Evolutionary conservation across 2,329 filamentous ascomycete species (phyloP).

Genomic region (Sporothrix pallida): DNA sequence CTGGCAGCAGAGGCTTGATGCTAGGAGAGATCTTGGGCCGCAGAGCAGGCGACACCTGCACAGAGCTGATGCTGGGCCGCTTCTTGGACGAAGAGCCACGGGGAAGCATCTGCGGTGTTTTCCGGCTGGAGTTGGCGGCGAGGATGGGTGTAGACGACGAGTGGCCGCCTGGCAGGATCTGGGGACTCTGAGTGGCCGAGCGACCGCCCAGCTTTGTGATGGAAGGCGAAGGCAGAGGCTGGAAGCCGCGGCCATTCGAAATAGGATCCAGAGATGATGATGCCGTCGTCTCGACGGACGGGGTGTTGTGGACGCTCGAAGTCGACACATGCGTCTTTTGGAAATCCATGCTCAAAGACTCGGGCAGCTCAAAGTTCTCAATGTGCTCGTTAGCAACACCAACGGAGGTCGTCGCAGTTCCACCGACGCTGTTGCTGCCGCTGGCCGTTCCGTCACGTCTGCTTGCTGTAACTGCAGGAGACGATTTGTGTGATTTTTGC

Average conservation of each 20-base stretch:
- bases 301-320: slow-evolving; percentile 50
- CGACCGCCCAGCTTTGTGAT: slow-evolving; percentile 48
- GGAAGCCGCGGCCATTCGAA: slow-evolving; percentile 58
- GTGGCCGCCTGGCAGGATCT: slow-evolving; percentile 61
- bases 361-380: slow-evolving; percentile 71
- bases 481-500: slow-evolving; percentile 41
- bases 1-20: slow-evolving; percentile 87
- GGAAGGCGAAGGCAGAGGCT: slow-evolving; percentile 55
- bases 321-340: slow-evolving; percentile 54
- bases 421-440: slow-evolving; percentile 29
- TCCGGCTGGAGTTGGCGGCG: slow-evolving; percentile 47
- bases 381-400: slow-evolving; percentile 56
- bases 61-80: slow-evolving; percentile 71
- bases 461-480: slow-evolving; percentile 35
- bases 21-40: slow-evolving; percentile 89
- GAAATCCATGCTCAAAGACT: slow-evolving; percentile 64
- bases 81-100: slow-evolving; percentile 66
- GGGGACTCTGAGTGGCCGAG: slow-evolving; percentile 71
- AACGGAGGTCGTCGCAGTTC: not conserved
- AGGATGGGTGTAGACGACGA: slow-evolving; percentile 35
- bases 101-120: slow-evolving; percentile 62
- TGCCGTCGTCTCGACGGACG: slow-evolving; percentile 7
- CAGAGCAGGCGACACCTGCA: slow-evolving; percentile 83
- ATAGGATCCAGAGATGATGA: slow-evolving; percentile 48
- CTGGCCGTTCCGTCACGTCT: slow-evolving; percentile 47